phyloP scores from a whole-genome alignment of 768 basidiomycete species.

The Phylloporus rhodoxanthus region DNA sequence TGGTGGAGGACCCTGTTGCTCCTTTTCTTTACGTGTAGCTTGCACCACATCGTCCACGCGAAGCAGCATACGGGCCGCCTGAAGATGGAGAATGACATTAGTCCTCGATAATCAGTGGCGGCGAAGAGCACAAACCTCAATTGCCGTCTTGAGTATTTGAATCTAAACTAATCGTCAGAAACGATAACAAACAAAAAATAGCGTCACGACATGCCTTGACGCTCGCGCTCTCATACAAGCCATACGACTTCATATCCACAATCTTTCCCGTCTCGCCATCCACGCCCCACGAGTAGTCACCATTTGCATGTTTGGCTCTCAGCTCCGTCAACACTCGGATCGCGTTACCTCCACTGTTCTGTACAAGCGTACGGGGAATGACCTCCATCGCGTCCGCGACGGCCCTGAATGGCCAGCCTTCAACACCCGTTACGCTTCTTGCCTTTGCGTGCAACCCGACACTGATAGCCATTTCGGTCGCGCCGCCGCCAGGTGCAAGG shows the following conservation, averaged over 20 bases:
- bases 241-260: conserved; percentile 92
- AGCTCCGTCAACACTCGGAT: conserved; percentile 91
- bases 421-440: conserved; percentile 75
- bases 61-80: conserved; percentile 86
- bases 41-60: conserved; percentile 94
- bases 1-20: conserved; percentile 46
- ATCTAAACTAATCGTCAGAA: conserved; percentile 42
- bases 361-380: conserved; percentile 89
- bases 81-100: neutral
- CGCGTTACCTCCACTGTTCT: conserved; percentile 93
- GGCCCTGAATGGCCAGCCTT: conserved; percentile 86
- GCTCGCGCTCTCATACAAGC: conserved; percentile 90
- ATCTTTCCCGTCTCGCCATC: conserved; percentile 95
- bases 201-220: conserved; percentile 60
- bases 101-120: neutral
- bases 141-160: conserved; percentile 94
- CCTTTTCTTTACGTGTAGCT: conserved; percentile 65
- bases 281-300: conserved; percentile 88
- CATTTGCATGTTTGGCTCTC: conserved; percentile 91
- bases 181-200: neutral
- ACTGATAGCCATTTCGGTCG: conserved; percentile 96
- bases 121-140: conserved; percentile 53
- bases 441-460: conserved; percentile 81
- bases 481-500: conserved; percentile 93
- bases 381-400: conserved; percentile 97